phyloP scores from a whole-genome alignment of 2,329 filamentous ascomycete genomes.

The Golovinomyces cichoracearum region DNA sequence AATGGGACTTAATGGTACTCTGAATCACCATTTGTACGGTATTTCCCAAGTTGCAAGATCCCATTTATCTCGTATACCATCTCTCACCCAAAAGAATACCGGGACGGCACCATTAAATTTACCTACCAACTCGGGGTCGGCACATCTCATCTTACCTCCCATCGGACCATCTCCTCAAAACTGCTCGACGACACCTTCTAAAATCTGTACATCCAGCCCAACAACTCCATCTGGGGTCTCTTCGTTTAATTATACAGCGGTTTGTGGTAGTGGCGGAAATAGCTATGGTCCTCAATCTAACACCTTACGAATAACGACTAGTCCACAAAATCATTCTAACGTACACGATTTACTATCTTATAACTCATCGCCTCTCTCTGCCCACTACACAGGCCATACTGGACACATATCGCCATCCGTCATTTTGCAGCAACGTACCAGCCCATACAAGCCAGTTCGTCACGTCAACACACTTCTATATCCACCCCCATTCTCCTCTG shows the following conservation, averaged over 20 bases:
- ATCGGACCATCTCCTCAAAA: constrained; percentile 9
- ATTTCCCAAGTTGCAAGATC: too few species aligned
- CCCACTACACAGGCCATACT: constrained; percentile 20
- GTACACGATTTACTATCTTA: constrained; percentile 14
- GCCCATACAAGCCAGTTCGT: constrained; percentile 76
- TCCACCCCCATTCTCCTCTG: constrained; percentile 54
- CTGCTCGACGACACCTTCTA: constrained; percentile 39
- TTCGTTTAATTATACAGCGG: constrained; percentile 6
- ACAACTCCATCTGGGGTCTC: constrained; percentile 24
- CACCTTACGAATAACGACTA: constrained; percentile 15
- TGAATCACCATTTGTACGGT: constrained; percentile 1
- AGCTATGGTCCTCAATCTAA: constrained; percentile 15
- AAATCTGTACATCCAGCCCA: constrained; percentile 29
- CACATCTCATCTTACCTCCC: constrained; percentile 10
- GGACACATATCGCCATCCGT: constrained; percentile 46
- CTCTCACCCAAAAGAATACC: too few species aligned
- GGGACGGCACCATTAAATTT: too few species aligned
- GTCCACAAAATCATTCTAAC: constrained; percentile 8
- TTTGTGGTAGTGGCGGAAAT: too few species aligned
- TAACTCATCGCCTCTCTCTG: constrained; percentile 16
- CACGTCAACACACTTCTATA: constrained; percentile 77
- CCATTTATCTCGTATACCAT: too few species aligned
- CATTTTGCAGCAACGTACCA: constrained; percentile 67
- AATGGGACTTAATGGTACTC: constrained; percentile 4
- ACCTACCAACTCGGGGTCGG: background rate